These are phyloP conservation scores for Orbilia blumenaviensis DNA, from an alignment of 2,329 filamentous ascomycete species.

Conservation along the genomic window DNA sequence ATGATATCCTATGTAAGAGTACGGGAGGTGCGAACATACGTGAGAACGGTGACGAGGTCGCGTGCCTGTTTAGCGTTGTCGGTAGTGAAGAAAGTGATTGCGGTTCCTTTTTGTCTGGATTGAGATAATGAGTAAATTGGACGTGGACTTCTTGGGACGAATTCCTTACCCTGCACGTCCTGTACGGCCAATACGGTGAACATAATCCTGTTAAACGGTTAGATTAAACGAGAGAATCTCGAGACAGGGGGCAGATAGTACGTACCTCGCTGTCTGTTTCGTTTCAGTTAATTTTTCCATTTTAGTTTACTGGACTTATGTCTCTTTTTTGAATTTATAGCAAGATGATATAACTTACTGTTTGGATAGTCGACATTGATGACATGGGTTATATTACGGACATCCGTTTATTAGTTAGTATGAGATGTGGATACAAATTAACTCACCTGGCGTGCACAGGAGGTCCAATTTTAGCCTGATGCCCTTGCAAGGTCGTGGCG, in stretches of 20 bases:
- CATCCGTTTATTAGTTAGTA: constrained; percentile 95
- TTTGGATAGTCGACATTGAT: constrained; percentile 99
- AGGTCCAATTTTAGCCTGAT: constrained; percentile 51
- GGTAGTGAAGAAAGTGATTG: constrained; percentile 98
- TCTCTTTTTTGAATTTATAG: no score
- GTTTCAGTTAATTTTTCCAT: no score
- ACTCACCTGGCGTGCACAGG: constrained; percentile 54
- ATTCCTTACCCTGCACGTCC: constrained; percentile 77
- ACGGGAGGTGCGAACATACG: constrained; percentile 32
- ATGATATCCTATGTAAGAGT: background rate
- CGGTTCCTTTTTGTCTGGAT: constrained; percentile 84
- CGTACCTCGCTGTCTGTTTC: constrained; percentile 51
- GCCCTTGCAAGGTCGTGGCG: constrained; percentile 26
- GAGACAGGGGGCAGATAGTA: background rate
- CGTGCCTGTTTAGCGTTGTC: constrained; percentile 96
- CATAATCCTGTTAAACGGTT: constrained; percentile 97
- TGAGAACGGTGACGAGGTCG: constrained; percentile 88
- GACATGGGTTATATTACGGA: constrained; percentile 99
- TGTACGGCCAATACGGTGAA: constrained; percentile 91
- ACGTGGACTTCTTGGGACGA: background rate
- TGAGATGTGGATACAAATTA: constrained; percentile 54
- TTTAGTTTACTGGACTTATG: no score
- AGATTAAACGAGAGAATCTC: constrained; percentile 66
- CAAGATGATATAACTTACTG: constrained; percentile 63
- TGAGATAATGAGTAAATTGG: constrained; percentile 16